Conservation (phyloP, 208 protist species). For the Trypanosoma conorhini region DNA sequence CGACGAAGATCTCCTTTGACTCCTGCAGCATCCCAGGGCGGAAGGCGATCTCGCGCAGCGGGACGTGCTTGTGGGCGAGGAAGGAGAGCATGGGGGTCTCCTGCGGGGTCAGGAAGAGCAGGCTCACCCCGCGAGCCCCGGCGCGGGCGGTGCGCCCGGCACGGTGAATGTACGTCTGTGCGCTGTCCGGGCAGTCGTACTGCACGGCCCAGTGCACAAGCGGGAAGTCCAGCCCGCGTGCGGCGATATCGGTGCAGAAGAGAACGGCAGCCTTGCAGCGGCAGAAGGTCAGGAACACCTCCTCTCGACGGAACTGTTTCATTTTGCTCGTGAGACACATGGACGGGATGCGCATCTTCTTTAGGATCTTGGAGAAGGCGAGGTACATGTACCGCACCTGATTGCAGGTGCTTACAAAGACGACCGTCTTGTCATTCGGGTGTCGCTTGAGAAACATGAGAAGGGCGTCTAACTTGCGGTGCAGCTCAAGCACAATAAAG, state of each 20-base stretch:
- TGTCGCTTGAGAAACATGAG: constrained; percentile 98
- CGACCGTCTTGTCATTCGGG: constrained; percentile 95
- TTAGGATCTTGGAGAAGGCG: constrained; percentile 89
- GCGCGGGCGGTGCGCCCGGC: constrained; percentile 96
- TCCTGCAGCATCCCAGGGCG: constrained; percentile 72
- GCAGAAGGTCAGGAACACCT: constrained; percentile 92
- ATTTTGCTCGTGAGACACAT: constrained; percentile 94
- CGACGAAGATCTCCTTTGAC: constrained; percentile 88
- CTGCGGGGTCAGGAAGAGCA: constrained; percentile 98
- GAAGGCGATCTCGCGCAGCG: constrained; percentile 81
- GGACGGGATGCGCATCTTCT: constrained; percentile 90
- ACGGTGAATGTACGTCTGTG: constrained; percentile 99
- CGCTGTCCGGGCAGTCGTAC: constrained; percentile 98
- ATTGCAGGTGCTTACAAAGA: constrained; percentile 99
- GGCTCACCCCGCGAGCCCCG: constrained; percentile 89
- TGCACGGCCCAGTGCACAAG: constrained; percentile 99
- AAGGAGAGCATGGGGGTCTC: constrained; percentile 94
- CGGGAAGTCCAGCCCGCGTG: constrained; percentile 98
- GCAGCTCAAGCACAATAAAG: constrained; percentile 89
- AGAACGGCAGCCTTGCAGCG: constrained; percentile 92
- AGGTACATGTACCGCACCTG: constrained; percentile 96
- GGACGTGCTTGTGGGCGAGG: constrained; percentile 83
- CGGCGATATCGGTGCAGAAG: constrained; percentile 99
- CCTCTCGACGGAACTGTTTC: constrained; percentile 92
- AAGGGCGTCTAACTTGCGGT: constrained; percentile 97